Base-by-base conservation (phyloP, 257 asterid genomes). In the Solanum clarkiae region DNA sequence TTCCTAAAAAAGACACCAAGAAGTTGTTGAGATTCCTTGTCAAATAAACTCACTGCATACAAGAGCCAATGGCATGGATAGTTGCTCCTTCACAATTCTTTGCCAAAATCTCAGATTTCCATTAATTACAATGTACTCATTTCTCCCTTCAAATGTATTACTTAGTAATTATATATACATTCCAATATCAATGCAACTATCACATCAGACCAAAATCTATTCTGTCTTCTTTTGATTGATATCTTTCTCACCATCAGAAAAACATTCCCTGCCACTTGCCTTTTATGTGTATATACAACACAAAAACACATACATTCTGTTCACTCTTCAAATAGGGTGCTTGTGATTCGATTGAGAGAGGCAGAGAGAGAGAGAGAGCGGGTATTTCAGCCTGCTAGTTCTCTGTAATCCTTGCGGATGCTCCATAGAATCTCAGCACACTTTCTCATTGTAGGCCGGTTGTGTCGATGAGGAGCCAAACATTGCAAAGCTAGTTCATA, bases 381-480 rank as follows among this genome's bases (percentile, higher is more conserved):
- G 56, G 17, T 83, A 56, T 87, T 87, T 10, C 87, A 86, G 83
- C 88, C 80, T 5, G 86, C 86, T 26, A 91, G 88, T 83, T 93
- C 97, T 80, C 86, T 85, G 90, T 91, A 90, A 85, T 94, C 97
- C 86, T 93, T 96, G 66, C 99, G 94, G 84, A 96, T 90, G 71
- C 91, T 80, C 99, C 99, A 96, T 24, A 96, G 97, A 87, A 92
- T 86, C 95, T 96, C 98, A 0, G 91, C 97, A 24, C 98, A 95
- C 86, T 90, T 93, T 90, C 91, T 93, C 98, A 96, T 96, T 24
- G 90, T 57, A 8, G 99, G 99, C n/a, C 99, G 93, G 81, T 74
- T 86, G 42, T 84, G 89, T 81, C 98, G 90, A 87, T 87, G 89
- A 44, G 97, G 91, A 86, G 95, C 94, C 92, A 96, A 88, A 91